phyloP scores from a whole-genome alignment of 306 rosid species.

The Styphnolobium japonicum region DNA sequence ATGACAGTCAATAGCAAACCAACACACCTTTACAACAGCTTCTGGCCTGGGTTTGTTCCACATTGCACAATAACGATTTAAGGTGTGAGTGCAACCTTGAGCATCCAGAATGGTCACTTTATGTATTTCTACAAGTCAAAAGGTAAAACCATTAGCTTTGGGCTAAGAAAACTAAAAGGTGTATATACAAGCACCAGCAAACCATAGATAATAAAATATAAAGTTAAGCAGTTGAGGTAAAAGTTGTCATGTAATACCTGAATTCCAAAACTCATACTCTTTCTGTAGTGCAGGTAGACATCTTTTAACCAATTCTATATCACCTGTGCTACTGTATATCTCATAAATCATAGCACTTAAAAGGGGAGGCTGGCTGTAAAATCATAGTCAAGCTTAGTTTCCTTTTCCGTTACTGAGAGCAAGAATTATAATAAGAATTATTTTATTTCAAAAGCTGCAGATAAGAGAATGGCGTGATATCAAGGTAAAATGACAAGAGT shows the following conservation, averaged over 20 bases:
- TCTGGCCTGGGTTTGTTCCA: conserved; percentile 94
- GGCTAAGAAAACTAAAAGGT: conserved; percentile 10
- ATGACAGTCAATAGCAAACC: background rate
- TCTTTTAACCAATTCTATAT: conserved; percentile 54
- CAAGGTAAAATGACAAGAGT: background rate
- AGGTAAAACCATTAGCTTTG: background rate
- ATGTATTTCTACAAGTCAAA: conserved; percentile 60
- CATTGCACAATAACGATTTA: conserved; percentile 82
- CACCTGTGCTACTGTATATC: conserved; percentile 61
- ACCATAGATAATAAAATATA: background rate
- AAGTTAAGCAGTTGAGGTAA: conserved; percentile 1
- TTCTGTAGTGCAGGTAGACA: conserved; percentile 78
- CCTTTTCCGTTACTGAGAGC: background rate
- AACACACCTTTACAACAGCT: conserved; percentile 54
- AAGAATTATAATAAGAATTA: background rate
- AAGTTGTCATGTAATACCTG: conserved; percentile 51
- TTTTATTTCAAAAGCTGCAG: background rate
- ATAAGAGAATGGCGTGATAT: background rate
- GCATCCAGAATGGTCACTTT: conserved; percentile 55
- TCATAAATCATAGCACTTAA: conserved; percentile 84
- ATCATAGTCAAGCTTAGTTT: conserved; percentile 18
- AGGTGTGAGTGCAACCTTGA: conserved; percentile 48
- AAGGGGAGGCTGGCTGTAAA: conserved; percentile 95
- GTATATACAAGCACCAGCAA: conserved; percentile 10
- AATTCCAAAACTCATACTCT: conserved; percentile 87